phyloP scores from a whole-genome alignment of 306 rosid species.

The Rubus idaeus region DNA sequence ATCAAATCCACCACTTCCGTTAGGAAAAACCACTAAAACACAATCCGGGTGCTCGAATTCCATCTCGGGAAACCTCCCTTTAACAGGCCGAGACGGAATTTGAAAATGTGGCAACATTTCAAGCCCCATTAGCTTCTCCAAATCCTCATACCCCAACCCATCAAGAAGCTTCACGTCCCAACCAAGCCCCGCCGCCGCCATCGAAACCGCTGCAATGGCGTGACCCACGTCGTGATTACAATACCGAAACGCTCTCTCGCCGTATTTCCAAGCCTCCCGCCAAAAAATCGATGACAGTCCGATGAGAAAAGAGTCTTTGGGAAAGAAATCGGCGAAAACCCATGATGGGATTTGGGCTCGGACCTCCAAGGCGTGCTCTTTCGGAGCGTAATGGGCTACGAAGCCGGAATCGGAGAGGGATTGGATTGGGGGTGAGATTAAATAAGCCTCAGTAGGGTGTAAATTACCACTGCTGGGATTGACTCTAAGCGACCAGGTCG shows the following conservation, averaged over 20 bases:
- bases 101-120: conserved; percentile 53
- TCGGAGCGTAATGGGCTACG: conserved; percentile 90
- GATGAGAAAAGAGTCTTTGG: conserved; percentile 54
- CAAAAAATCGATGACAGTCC: conserved; percentile 88
- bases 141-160: conserved; percentile 65
- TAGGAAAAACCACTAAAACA: conserved; percentile 67
- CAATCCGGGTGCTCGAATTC: conserved; percentile 98
- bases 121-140: conserved; percentile 80
- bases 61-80: conserved; percentile 69
- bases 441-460: conserved; percentile 88
- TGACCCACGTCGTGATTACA: conserved; percentile 94
- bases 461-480: conserved; percentile 92
- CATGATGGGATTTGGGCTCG: conserved; percentile 61
- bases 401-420: conserved; percentile 52
- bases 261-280: conserved; percentile 98
- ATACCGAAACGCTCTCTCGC: conserved; percentile 89
- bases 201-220: conserved; percentile 79
- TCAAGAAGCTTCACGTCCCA: conserved; percentile 92
- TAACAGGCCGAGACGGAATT: conserved; percentile 58
- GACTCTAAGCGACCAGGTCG: conserved; percentile 91
- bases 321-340: conserved; percentile 49
- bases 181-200: conserved; percentile 82
- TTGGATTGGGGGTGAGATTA: conserved; percentile 53
- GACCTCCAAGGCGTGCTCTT: conserved; percentile 81
- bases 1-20: conserved; percentile 45